Evolutionary conservation across 768 basidiomycete species (phyloP).

Genomic region (Sarcomyxa edulis): DNA sequence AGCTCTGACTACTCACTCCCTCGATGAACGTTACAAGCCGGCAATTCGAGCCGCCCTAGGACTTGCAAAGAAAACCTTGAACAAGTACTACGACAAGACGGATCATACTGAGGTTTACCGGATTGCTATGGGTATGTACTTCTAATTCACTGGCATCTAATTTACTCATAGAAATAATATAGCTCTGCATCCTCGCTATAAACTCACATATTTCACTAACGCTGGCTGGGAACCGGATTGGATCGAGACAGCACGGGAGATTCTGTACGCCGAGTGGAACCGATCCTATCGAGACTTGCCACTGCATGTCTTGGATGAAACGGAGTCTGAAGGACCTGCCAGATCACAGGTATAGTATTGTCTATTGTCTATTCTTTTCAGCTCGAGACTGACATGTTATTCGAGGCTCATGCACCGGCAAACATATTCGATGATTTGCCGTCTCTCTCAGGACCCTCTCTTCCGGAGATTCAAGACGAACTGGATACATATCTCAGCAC

Average conservation of each 20-base stretch:
- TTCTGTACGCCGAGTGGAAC: conserved; percentile 14
- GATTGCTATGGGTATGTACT: conserved; percentile 18
- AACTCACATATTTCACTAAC: conserved; percentile 21
- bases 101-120: conserved; percentile 15
- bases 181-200: conserved; percentile 25
- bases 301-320: no score
- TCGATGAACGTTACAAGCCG: conserved; percentile 1
- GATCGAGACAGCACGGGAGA: conserved; percentile 15
- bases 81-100: conserved; percentile 17
- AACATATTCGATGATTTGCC: conserved; percentile 27
- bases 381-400: conserved; percentile 1
- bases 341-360: no score
- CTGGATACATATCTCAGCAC: conserved; percentile 22
- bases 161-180: not conserved
- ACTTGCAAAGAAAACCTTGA: conserved; percentile 18
- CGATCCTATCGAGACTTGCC: conserved; percentile 7
- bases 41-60: conserved; percentile 12
- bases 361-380: not conserved
- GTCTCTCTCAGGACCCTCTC: conserved; percentile 11
- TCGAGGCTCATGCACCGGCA: conserved; percentile 4
- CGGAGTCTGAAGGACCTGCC: no score
- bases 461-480: conserved; percentile 15
- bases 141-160: not conserved
- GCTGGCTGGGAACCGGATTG: conserved; percentile 17
- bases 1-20: conserved; percentile 7